Evolutionary conservation across 805 yeast species (phyloP), one percentile per base, ranked within the genome.

Genomic region (Yamadazyma sp.): DNA sequence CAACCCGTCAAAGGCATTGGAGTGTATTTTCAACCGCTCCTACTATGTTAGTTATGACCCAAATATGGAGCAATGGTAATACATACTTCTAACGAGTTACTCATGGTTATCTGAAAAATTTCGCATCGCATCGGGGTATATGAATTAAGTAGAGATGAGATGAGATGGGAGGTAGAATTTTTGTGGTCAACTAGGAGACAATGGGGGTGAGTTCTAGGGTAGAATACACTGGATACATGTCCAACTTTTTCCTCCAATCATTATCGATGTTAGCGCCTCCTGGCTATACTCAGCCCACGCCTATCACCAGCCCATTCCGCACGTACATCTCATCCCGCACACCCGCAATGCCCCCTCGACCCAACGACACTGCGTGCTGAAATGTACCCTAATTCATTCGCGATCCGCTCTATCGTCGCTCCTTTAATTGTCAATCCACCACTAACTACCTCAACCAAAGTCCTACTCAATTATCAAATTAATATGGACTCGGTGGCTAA

Each of bases 1-100:
- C 36, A 91, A 68, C 16, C 97, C 95, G 56, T 86, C 87, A 59
- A 91, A 91, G 3, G 96, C 88, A 35, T 78, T 68, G 10, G 93
- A 80, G 55, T 84, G 89, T 21, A 78, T 78, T 61, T 84, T 80
- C 49, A 85, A 73, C 48, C 95, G 79, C 55, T 85, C 93, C 81
- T 80, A 19, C 9, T 30, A n/a, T 28, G 59, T 59, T 59, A 58
- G 62, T 54, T 22, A 26, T 15, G 29, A 23, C 8, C 38, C 6
- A 11, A 6, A 6, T 18, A 17, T 29, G 24, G 6, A 9, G 15
- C 20, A 16, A 10, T 30, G n/a, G n/a, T 32, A 26, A 9, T 34
- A 72, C 79, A 48, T 71, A 75, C 80, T 60, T 81, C 84, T 47
- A 81, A 64, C 21, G 82, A 69, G 50, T 78, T 78, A 49, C 78